Base-by-base conservation (phyloP, 2,329 filamentous ascomycete species). In the Keithomyces neogunnii region DNA sequence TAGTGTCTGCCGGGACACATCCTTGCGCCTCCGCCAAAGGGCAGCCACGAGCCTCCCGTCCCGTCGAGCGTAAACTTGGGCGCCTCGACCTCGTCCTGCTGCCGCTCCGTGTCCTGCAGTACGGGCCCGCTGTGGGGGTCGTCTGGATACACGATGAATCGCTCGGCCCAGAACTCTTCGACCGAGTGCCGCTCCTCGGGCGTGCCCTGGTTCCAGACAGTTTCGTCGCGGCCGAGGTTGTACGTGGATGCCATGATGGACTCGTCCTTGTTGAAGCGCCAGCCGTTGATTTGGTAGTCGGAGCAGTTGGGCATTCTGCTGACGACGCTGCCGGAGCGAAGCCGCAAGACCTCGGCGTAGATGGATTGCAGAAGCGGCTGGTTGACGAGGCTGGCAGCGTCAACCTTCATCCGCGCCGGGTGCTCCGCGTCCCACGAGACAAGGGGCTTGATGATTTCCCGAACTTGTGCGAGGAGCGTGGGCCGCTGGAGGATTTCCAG, bases 1-100 rank as follows among this genome's bases (percentile, higher is more conserved):
- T 67, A 69, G 39, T 65, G 63, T 0, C 63, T 63, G 1, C 69
- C 67, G 0, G 66, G 68, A 30, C 69, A 71, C 28, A 66, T 61
- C 6, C 60, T 59, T 4, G 53, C 52, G 0, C 67, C 65, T 3
- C 66, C 66, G 0, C 68, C 67, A 30, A 61, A 70, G 0, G 66
- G 67, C 3, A 68, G 60, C 56, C 61, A 71, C 1, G 61, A 61
- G 0, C 63, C 65, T 6, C 59, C 59, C 0, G 63, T 61, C 1
- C 60, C 57, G 1, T 65, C 59, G 0, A 59, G 53, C 3, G 50
- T 60, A 45, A 64, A 63, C 10, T 29, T 19, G 31, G 33, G 39
- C 33, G 33, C 33, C 33, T 6, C 11, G 11, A 7, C 33, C 33
- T 35, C 11, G 6, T 35, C 11, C 33, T 47, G 42, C 5, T 11